Base-by-base conservation (phyloP, 306 rosid species). In the Casuarina glauca region DNA sequence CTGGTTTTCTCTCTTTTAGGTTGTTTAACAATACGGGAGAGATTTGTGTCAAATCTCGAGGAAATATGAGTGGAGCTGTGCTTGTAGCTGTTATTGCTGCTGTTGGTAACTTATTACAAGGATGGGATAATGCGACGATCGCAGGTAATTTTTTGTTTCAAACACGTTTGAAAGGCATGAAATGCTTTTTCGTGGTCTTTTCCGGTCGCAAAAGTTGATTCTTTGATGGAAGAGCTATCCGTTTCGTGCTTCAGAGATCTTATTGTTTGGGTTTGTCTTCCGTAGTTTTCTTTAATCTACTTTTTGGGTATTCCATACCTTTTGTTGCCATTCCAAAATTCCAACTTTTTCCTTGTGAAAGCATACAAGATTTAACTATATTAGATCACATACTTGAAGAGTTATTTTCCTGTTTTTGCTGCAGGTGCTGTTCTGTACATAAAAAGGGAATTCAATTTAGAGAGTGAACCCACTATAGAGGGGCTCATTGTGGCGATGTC, bases 71-170 rank as follows among this genome's bases (percentile, higher is more conserved):
- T 81, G 93, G 91, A 70, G 95, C 93, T 70, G 97, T 93, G 77
- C 77, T 93, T 68, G 88, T 95, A 58, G 97, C 99, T 16, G 63
- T 88, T 79, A 97, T 93, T 74, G 97, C 99, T 35, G 94, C 99
- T n/a, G 78, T 95, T 72, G 99, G 99, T 61, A 95, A 91, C 77
- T 81, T 92, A 16, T 85, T 95, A 26, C 81, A 89, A 57, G 99
- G 99, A 79, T 93, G 99, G 99, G 99, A 95, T 81, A 95, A 90
- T 88, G 94, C 99, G 16, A 91, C 99, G 19, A 88, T 95, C 36
- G 98, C 98, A 74, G 97, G 98, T 93, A 74, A 9, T 72, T n/a
- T 19, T 4, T 4, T 38, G 8, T 46, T 39, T 45, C 12, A 57
- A 9, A 42, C 48, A 38, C 6, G 71, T 66, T 12, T 67, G 51